phyloP scores from a whole-genome alignment of 208 protist genomes.

The Trypanosomatidae sp. region DNA sequence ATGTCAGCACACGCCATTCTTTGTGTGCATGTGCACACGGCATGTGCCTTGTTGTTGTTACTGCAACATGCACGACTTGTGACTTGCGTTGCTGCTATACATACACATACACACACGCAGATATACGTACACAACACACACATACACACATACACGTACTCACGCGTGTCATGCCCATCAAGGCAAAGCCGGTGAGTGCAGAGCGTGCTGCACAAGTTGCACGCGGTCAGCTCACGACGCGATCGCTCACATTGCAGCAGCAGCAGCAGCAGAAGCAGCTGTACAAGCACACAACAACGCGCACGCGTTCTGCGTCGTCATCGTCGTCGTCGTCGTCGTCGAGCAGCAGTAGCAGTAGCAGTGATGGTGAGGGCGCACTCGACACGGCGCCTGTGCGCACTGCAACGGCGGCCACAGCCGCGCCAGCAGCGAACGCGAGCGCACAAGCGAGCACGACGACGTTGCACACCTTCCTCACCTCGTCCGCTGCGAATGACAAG shows the following conservation, averaged over 20 bases:
- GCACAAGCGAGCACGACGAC: no score
- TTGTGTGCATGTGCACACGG: not conserved
- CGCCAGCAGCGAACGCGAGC: no score
- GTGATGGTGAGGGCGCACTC: not conserved
- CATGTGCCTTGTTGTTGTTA: not conserved
- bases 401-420: no score
- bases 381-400: not conserved
- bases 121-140: not conserved
- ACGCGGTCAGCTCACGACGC: slow-evolving; percentile 15
- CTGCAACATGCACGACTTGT: no score
- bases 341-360: not conserved
- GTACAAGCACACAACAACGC: not conserved
- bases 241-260: slow-evolving; percentile 5
- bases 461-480: no score
- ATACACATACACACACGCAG: not conserved
- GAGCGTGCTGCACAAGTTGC: slow-evolving; percentile 27
- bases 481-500: no score
- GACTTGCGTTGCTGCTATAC: no score
- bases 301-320: not conserved
- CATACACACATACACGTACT: not conserved
- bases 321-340: not conserved
- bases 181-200: slow-evolving; percentile 55
- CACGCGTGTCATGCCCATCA: slow-evolving; percentile 41
- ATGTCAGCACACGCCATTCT: not conserved
- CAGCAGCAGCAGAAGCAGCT: not conserved